Base-by-base conservation (phyloP, 768 basidiomycete species). In the Amylocystis lapponica region DNA sequence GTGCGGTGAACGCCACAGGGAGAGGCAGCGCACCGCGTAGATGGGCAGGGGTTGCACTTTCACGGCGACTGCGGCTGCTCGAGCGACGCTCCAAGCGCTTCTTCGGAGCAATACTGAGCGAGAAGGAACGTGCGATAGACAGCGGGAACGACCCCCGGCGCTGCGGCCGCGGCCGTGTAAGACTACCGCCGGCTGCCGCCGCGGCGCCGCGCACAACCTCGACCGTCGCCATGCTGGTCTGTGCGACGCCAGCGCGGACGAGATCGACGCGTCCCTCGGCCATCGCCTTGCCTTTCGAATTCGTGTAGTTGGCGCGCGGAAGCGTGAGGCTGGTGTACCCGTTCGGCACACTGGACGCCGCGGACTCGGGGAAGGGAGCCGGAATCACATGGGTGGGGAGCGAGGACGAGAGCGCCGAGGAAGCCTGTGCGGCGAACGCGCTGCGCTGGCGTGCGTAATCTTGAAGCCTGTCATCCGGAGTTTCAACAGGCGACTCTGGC, bases 161-260 rank as follows among this genome's bases (percentile, higher is more conserved):
- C 22, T 52, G 54, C 26, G 43, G 21, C 45, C 48, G 52, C 22
- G 36, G 13, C 10, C 40, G 19, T 0, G 41, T 5, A 5, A 45
- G 36, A 5, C 50, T 29, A 5, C 49, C 17, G 27, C 27, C 41
- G 9, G 38, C 14, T 12, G 48, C 45, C 12, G 46, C 36, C 7
- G 61, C 62, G 1, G 52, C 56, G 3, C 86, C 86, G 27, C 72
- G 70, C 14, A 86, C 78, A 25, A 89, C 76, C 55, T 89, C 86
- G 31, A 95, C 79, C 39, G 80, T 89, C 13, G 86, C 84, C 91
- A 96, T 94, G 4, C 86, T 90, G 5, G 81, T 83, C 58, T 89
- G 86, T 6, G 90, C 91, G 10, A 89, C 66, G 3, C 91, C 89
- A 14, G 81, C 75, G 10, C 74, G 72, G 2, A 86, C 81, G 32